Percentiles rank a stretch among this genome's conserved stretches.
phyloP scores from a whole-genome alignment of 2,329 filamentous ascomycete genomes.

The Hymenoscyphus occultus region DNA sequence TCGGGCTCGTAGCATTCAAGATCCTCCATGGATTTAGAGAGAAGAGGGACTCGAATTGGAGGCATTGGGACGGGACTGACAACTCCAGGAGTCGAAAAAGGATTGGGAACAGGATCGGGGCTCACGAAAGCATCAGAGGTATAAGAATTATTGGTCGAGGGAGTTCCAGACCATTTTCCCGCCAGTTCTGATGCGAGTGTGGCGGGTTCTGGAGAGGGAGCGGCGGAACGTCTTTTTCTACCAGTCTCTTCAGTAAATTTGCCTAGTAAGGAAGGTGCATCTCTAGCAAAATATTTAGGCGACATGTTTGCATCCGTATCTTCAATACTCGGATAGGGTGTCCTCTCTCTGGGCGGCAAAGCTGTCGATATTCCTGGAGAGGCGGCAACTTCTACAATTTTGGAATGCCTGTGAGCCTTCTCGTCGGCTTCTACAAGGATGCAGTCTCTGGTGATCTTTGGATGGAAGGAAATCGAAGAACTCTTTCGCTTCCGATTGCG shows the following conservation, averaged over 20 bases:
- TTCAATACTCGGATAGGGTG: conserved; percentile 20
- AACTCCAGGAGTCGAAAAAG: not conserved
- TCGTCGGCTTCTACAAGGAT: not conserved
- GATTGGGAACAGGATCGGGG: not conserved
- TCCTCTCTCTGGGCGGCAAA: conserved; percentile 16
- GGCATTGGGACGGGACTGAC: conserved; percentile 2
- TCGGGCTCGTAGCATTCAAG: conserved; percentile 22
- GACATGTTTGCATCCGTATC: not conserved
- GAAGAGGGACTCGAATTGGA: not conserved
- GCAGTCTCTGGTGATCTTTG: conserved; percentile 9
- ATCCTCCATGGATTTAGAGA: conserved; percentile 21
- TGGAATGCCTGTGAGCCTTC: not conserved
- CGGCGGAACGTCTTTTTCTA: not conserved
- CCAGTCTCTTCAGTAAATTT: not conserved
- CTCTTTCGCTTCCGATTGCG: not conserved
- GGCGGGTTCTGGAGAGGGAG: not conserved
- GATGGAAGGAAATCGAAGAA: conserved; percentile 12
- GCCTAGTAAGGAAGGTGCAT: conserved; percentile 5
- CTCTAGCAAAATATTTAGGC: not conserved
- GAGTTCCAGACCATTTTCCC: not conserved
- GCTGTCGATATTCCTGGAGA: conserved; percentile 8
- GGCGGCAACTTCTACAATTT: not conserved
- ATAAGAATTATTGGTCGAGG: not conserved
- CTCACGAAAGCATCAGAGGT: not conserved
- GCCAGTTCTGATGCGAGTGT: not conserved